Conservation (phyloP, 1,284 basidiomycete genomes). For the Marasmius sp. region DNA sequence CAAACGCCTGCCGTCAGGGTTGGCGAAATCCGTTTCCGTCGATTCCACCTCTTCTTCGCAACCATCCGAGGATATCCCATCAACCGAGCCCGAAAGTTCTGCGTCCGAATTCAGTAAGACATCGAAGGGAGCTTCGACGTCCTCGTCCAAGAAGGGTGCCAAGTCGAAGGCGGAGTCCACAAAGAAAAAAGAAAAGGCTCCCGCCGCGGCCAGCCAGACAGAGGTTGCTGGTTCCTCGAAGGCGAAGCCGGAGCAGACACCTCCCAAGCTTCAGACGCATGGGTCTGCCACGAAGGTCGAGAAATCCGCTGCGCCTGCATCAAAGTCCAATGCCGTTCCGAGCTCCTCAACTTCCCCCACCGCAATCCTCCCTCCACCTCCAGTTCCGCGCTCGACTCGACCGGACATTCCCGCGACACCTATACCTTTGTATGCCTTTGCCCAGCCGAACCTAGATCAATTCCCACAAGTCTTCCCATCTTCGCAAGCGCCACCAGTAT, state of each 20-base stretch:
- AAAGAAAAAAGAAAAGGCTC: conserved; percentile 2
- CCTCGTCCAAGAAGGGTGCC: conserved; percentile 9
- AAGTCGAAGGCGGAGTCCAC: conserved; percentile 2
- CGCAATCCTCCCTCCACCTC: neutral
- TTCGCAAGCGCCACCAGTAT: neutral
- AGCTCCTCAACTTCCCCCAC: neutral
- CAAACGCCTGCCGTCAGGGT: neutral
- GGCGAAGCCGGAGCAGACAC: conserved; percentile 16
- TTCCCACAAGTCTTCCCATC: neutral
- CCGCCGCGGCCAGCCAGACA: conserved; percentile 7
- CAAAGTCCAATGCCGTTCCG: neutral
- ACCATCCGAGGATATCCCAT: neutral
- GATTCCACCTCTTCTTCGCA: neutral
- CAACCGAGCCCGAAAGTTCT: neutral
- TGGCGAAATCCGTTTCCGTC: neutral
- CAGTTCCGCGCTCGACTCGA: neutral
- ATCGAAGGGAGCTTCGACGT: neutral
- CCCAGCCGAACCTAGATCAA: neutral
- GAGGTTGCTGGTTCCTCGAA: conserved; percentile 17
- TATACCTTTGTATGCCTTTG: neutral
- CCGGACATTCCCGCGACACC: neutral
- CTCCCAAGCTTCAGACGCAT: neutral
- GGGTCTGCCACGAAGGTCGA: neutral
- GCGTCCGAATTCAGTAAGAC: neutral
- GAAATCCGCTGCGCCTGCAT: neutral